Evolutionary conservation across 352 stramenopile genomes (phyloP).

Genomic region (Phytophthora niederhauseri): DNA sequence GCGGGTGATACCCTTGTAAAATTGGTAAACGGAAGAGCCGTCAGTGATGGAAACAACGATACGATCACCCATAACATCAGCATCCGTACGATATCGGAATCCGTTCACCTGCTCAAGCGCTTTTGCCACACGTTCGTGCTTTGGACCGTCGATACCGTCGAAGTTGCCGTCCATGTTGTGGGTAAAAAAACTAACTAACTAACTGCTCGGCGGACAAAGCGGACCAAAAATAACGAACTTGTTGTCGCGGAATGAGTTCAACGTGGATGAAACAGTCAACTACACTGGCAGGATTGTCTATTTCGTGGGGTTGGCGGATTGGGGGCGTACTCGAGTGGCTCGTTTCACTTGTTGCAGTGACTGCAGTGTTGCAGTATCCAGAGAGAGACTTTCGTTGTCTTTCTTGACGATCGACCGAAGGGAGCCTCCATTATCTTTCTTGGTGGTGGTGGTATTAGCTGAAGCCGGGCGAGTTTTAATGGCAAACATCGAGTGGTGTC

Average conservation of each 20-base stretch:
- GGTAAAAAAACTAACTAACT: background rate
- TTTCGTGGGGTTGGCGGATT: conserved; percentile 40
- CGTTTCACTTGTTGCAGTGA: conserved; percentile 56
- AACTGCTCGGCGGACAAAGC: background rate
- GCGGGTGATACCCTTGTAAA: conserved; percentile 54
- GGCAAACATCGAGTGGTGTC: conserved; percentile 8
- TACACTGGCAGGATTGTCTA: background rate
- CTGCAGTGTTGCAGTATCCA: conserved; percentile 46
- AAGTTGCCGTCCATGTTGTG: conserved; percentile 25
- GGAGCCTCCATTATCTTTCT: conserved; percentile 9
- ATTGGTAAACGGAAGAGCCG: background rate
- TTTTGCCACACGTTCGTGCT: conserved; percentile 66
- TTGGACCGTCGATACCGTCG: conserved; percentile 31
- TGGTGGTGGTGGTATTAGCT: conserved; percentile 12
- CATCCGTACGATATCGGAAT: conserved; percentile 59
- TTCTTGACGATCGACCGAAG: conserved; percentile 25
- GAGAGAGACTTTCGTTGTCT: conserved; percentile 14
- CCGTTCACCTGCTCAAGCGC: conserved; percentile 78
- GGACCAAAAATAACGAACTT: conserved; percentile 2
- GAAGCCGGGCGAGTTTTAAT: conserved; percentile 22
- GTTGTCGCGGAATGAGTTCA: background rate
- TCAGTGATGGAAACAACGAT: background rate
- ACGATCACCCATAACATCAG: background rate
- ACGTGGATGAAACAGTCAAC: conserved; percentile 8
- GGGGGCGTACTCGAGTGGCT: conserved; percentile 45